A percentile compares a stretch with the other conserved stretches of the same genome.
Evolutionary conservation across 2,329 filamentous ascomycete species (phyloP).

Genomic region (Cyphellophora attinorum): DNA sequence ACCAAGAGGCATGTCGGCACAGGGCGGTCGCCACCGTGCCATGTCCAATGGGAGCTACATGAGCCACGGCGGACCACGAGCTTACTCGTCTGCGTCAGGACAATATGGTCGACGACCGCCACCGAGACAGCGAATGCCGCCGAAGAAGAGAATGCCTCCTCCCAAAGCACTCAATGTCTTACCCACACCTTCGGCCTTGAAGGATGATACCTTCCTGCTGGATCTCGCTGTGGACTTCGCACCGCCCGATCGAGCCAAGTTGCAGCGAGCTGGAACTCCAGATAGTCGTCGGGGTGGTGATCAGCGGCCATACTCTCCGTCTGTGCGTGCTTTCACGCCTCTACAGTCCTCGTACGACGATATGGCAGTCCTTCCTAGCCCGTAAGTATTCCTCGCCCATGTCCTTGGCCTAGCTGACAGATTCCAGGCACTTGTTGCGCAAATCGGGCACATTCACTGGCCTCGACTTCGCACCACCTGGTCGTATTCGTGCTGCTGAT

Average conservation of each 20-base stretch:
- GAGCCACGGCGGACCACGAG: slow-evolving; percentile 41
- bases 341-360: slow-evolving; percentile 80
- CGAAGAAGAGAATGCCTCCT: slow-evolving; percentile 54
- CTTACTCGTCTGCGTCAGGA: slow-evolving; percentile 55
- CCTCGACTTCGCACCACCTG: slow-evolving; percentile 40
- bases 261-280: slow-evolving; percentile 58
- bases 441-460: slow-evolving; percentile 40
- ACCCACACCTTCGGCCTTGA: slow-evolving; percentile 76
- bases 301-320: slow-evolving; percentile 61
- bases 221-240: slow-evolving; percentile 71
- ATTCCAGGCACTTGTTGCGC: slow-evolving; percentile 34
- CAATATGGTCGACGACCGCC: slow-evolving; percentile 29
- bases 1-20: slow-evolving; percentile 30
- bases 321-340: slow-evolving; percentile 64
- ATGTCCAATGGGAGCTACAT: slow-evolving; percentile 31
- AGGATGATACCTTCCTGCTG: slow-evolving; percentile 64
- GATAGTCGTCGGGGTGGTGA: slow-evolving; percentile 48
- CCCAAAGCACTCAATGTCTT: slow-evolving; percentile 65
- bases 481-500: slow-evolving; percentile 32
- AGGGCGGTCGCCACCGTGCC: slow-evolving; percentile 17
- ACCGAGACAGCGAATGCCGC: slow-evolving; percentile 35
- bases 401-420: slow-evolving; percentile 9
- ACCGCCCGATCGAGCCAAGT: slow-evolving; percentile 58
- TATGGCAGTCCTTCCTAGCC: slow-evolving; percentile 74
- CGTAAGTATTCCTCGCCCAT: slow-evolving; percentile 52